phyloP scores from a whole-genome alignment of 2,329 filamentous ascomycete species.

The Aspergillus novoparasiticus region DNA sequence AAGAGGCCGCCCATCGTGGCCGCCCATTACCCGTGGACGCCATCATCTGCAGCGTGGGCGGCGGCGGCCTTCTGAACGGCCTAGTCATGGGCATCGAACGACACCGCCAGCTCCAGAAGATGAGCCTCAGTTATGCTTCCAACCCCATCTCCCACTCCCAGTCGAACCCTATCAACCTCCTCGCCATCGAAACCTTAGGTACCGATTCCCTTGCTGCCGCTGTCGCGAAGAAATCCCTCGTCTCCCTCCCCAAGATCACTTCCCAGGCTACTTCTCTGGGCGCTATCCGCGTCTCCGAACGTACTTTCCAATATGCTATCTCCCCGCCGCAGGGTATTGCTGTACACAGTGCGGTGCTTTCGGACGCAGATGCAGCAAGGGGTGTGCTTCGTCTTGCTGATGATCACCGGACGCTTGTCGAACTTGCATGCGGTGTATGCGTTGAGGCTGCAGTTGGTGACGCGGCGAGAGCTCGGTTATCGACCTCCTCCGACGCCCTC shows the following conservation, averaged over 20 bases:
- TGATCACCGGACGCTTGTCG: conserved; percentile 78
- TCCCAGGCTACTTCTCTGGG: conserved; percentile 75
- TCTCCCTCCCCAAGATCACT: conserved; percentile 71
- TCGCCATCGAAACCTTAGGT: conserved; percentile 76
- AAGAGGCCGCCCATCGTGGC: conserved; percentile 28
- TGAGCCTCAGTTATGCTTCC: conserved; percentile 16
- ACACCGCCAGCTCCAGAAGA: conserved; percentile 41
- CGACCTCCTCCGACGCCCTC: conserved; percentile 12
- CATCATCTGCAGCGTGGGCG: conserved; percentile 77
- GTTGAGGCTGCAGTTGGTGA: conserved; percentile 55
- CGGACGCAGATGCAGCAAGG: conserved; percentile 76
- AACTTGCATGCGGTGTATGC: conserved; percentile 82
- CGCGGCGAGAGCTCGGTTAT: conserved; percentile 18
- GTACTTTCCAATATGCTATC: conserved; percentile 67
- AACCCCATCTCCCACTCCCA: conserved; percentile 9
- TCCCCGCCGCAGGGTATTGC: conserved; percentile 48
- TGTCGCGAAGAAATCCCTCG: conserved; percentile 55
- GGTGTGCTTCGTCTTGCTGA: conserved; percentile 77
- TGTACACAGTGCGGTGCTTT: conserved; percentile 65
- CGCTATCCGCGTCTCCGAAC: conserved; percentile 68
- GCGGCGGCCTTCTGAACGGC: conserved; percentile 78
- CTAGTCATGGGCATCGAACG: conserved; percentile 69
- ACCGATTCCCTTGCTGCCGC: conserved; percentile 70
- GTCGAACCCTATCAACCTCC: conserved; percentile 51
- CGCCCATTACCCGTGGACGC: conserved; percentile 59